Percentiles rank a stretch among this genome's conserved stretches.
phyloP scores from a whole-genome alignment of 1,284 basidiomycete genomes.

The Boletus hoseneyae region DNA sequence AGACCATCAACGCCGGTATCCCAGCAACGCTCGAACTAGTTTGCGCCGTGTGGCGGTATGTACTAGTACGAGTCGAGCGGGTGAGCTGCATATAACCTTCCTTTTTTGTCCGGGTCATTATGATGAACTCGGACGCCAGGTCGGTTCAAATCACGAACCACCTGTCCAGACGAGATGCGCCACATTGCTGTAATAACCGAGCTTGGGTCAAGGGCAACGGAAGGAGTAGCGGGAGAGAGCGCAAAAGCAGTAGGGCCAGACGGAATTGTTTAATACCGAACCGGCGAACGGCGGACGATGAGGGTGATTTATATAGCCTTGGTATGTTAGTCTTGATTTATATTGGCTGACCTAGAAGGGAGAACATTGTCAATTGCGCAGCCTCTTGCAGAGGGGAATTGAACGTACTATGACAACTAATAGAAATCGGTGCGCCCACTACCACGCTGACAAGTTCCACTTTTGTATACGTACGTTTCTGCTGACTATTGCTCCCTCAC shows the following conservation, averaged over 20 bases:
- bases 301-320: slow-evolving; percentile 9
- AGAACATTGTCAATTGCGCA: slow-evolving; percentile 1
- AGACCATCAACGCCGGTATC: too few relatives aligned
- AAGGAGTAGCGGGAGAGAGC: slow-evolving; percentile 5
- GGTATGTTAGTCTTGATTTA: slow-evolving; percentile 1
- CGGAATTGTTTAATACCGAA: slow-evolving; percentile 11
- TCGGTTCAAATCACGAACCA: neutral
- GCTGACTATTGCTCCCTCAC: too few relatives aligned
- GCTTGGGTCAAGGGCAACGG: neutral
- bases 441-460: too few relatives aligned
- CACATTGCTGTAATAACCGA: neutral
- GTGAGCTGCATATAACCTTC: too few relatives aligned
- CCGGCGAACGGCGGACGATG: neutral
- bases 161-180: too few relatives aligned
- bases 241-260: slow-evolving; percentile 12
- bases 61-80: too few relatives aligned
- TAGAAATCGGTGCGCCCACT: too few relatives aligned
- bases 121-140: too few relatives aligned
- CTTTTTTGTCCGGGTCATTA: too few relatives aligned
- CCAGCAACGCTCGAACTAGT: too few relatives aligned
- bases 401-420: neutral
- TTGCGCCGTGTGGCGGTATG: too few relatives aligned
- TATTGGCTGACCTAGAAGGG: slow-evolving; percentile 2
- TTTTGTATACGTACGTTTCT: too few relatives aligned
- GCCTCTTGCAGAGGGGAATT: slow-evolving; percentile 4